These are phyloP conservation scores for Paramecium sonneborni DNA, from an alignment of 73 alveolate species.

Conservation along the genomic window DNA sequence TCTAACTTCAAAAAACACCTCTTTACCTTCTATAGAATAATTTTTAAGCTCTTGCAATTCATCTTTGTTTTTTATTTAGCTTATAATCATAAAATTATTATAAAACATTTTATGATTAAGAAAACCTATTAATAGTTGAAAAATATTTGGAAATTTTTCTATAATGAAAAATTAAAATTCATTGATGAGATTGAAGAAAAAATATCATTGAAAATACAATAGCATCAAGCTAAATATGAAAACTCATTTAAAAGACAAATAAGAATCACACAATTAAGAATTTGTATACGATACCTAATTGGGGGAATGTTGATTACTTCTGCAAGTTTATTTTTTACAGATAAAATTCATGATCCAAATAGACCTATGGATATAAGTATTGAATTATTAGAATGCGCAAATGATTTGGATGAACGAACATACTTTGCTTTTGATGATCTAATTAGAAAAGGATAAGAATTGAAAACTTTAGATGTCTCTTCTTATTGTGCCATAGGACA, in stretches of 20 bases:
- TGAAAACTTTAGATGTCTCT: not conserved
- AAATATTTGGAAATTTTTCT: not conserved
- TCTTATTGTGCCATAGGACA: constrained; percentile 18
- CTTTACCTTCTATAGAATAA: too few species aligned
- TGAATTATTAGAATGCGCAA: not conserved
- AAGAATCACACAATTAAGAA: not conserved
- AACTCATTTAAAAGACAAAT: not conserved
- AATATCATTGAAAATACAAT: not conserved
- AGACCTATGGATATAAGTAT: constrained; percentile 17
- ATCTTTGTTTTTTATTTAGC: not conserved
- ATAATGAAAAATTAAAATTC: not conserved
- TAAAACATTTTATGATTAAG: not conserved
- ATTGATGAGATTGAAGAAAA: constrained; percentile 17
- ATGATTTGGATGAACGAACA: constrained; percentile 8
- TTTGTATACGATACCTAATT: not conserved
- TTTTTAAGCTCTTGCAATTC: too few species aligned
- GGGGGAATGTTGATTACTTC: not conserved
- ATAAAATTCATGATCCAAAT: not conserved
- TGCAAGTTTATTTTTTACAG: not conserved
- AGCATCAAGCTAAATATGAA: not conserved
- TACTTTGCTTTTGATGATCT: constrained; percentile 26
- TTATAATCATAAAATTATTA: not conserved
- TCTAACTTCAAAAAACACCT: too few species aligned
- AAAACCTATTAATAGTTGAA: not conserved
- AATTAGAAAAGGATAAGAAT: not conserved